These are phyloP conservation scores for Leishmania tarentolae DNA, from an alignment of 208 protist species.

Conservation along the genomic window DNA sequence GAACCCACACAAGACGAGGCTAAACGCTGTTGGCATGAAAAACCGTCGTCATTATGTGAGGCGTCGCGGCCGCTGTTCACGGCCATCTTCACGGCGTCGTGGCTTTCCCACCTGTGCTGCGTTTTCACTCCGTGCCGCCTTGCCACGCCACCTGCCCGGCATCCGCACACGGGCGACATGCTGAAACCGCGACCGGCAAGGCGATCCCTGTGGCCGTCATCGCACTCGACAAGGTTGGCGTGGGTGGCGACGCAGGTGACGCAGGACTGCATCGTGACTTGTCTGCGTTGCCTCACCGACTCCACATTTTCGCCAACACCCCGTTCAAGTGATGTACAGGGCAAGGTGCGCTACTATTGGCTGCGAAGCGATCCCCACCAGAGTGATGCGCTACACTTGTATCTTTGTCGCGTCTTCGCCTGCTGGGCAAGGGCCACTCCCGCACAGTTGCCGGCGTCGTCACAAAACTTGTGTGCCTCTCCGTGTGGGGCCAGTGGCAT, in stretches of 20 bases:
- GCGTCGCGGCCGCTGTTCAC: not conserved
- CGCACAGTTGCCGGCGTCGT: not conserved
- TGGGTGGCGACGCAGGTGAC: conserved; percentile 20
- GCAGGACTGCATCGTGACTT: conserved; percentile 14
- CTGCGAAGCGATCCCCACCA: conserved; percentile 17
- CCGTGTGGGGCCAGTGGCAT: not conserved
- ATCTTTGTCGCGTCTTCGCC: conserved; percentile 2
- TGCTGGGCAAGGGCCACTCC: not conserved
- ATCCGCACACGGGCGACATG: not conserved
- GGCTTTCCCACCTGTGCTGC: conserved; percentile 30
- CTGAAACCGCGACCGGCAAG: not conserved
- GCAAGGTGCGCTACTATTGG: conserved; percentile 8
- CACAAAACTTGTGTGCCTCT: not conserved
- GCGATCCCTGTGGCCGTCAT: conserved; percentile 13
- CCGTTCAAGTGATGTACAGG: not conserved
- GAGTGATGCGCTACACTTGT: conserved; percentile 3
- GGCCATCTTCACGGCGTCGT: conserved; percentile 15
- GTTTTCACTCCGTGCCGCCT: not conserved
- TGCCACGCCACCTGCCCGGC: not conserved
- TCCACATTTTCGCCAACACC: not conserved
- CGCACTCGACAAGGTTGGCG: not conserved
- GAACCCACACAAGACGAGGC: not conserved
- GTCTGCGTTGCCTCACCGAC: not conserved
- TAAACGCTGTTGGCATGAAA: not conserved
- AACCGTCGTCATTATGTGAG: not conserved